Percentiles rank a stretch among this genome's conserved stretches.
Conservation (phyloP, 176 grass and related monocot species). For the Themeda triandra region DNA sequence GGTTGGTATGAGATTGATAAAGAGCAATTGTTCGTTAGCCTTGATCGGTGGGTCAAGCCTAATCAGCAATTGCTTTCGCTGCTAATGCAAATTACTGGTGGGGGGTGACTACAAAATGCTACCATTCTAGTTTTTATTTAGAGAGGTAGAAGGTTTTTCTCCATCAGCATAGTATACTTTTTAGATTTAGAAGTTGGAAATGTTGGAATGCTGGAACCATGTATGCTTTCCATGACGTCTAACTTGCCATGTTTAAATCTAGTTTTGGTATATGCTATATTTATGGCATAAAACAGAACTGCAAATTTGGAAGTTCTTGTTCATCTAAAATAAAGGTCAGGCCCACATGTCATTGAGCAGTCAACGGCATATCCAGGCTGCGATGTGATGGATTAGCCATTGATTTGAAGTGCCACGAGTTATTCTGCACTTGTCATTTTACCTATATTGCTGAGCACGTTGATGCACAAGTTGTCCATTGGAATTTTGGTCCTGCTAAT, state of each 20-base stretch:
- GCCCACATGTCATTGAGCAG: not conserved
- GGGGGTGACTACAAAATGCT: conserved; percentile 18
- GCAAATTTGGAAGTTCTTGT: not conserved
- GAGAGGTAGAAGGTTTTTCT: not conserved
- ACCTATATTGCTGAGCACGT: no score
- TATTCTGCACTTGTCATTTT: conserved; percentile 26
- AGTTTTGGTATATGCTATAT: conserved; percentile 12
- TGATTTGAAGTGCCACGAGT: not conserved
- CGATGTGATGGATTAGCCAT: not conserved
- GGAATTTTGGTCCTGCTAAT: conserved; percentile 18
- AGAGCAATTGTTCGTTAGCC: not conserved
- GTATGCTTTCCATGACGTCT: not conserved
- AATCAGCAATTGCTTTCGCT: not conserved
- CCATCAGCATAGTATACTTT: not conserved
- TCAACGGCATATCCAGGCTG: not conserved
- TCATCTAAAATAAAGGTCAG: not conserved
- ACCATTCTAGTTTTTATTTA: not conserved
- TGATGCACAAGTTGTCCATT: not conserved
- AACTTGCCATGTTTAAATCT: not conserved
- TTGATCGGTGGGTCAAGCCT: conserved; percentile 5
- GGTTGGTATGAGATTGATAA: not conserved
- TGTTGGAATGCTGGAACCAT: not conserved
- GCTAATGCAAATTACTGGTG: not conserved
- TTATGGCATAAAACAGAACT: not conserved
- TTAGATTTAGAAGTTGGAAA: conserved; percentile 12